Base-by-base conservation (phyloP, 305 asterid species). In the Vinca major region DNA sequence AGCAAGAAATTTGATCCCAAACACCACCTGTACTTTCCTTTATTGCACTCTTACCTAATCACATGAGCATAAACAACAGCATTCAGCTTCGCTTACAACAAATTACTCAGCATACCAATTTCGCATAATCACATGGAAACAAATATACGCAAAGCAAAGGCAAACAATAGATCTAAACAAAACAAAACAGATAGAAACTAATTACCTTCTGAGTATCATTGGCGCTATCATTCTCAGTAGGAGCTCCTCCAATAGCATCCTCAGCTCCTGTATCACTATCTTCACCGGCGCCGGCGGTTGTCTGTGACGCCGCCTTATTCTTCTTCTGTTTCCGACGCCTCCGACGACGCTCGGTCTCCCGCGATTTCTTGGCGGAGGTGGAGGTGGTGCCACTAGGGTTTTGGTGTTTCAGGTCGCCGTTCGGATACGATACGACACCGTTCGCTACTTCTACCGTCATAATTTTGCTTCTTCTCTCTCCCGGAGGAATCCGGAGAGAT, bases 281-380 rank as follows among this genome's bases (percentile, higher is more conserved):
- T 39, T 84, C 84, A 54, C 89, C 91, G 47, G 75, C 77, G 53
- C 80, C 77, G 41, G 75, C 57, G 62, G 63, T 26, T 26, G 33
- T 75, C 69, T 82, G 73, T 56, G 77, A 63, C n/a, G 79, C 76
- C 37, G 69, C 53, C 47, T 81, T 91, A 77, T 83, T 86, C 88
- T 92, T 92, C 85, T 88, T 92, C 88, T 84, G 94, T 73, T 92
- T 89, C 75, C 96, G 87, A 74, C 95, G 81, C 87, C 98, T 83
- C 83, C 98, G 78, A 65, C 98, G 96, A 47, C 88, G 83, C 73
- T 90, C 95, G 47, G 69, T 83, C 56, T 89, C 98, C 74, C 86
- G 83, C 65, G 86, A 86, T 78, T 92, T 89, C 83, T 86, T 89
- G 54, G 77, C 76, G 60, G 70, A 74, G 54, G 79, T 74, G 65